A percentile compares a stretch with the other conserved stretches of the same genome.
phyloP scores from a whole-genome alignment of 805 yeast genomes.

The Saturnispora sanitii region DNA sequence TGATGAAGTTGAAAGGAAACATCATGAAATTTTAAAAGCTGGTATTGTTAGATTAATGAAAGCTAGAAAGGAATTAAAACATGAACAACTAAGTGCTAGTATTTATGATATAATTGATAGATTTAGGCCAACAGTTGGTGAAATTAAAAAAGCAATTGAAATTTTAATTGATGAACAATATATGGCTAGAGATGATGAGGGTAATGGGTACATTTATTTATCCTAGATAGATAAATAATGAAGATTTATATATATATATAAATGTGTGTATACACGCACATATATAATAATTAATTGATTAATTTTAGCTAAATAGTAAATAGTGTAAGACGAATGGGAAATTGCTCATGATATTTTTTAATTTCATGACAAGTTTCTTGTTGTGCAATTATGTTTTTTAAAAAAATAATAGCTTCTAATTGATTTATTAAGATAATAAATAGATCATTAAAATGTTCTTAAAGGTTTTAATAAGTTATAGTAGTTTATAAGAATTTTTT shows the following conservation, averaged over 20 bases:
- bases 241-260: not conserved
- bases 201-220: slow-evolving; percentile 65
- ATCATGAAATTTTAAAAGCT: slow-evolving; percentile 66
- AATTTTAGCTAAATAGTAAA: no score
- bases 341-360: no score
- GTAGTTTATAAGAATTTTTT: no score
- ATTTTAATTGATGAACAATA: slow-evolving; percentile 79
- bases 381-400: no score
- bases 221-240: not conserved
- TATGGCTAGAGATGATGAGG: slow-evolving; percentile 63
- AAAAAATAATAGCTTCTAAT: no score
- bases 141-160: slow-evolving; percentile 81
- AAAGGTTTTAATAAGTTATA: no score
- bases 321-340: no score
- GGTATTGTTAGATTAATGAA: slow-evolving; percentile 96
- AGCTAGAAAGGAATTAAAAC: slow-evolving; percentile 72
- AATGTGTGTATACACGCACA: not conserved
- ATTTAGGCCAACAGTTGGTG: slow-evolving; percentile 77
- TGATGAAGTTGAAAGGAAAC: slow-evolving; percentile 57
- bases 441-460: no score
- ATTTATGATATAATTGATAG: slow-evolving; percentile 78
- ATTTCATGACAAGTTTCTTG: no score
- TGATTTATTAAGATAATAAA: no score
- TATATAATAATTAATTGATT: no score
- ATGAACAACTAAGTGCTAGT: slow-evolving; percentile 74